Evolutionary conservation across 768 basidiomycete species (phyloP).

Genomic region (Rhodotorula babjevae): DNA sequence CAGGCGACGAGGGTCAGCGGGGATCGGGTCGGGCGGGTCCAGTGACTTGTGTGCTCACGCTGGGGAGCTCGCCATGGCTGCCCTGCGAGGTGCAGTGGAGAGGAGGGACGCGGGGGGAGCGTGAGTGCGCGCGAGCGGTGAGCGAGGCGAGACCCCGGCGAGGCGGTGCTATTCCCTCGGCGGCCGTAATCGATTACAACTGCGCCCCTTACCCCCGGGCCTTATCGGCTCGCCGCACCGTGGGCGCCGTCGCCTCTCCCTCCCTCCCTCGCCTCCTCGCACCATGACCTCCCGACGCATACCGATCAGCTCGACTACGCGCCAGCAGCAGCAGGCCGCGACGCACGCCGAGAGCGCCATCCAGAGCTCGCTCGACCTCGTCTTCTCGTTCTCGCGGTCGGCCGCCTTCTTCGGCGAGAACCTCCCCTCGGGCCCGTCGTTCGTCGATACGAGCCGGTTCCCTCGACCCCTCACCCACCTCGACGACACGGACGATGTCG

Average conservation of each 20-base stretch:
- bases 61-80: constrained; percentile 5
- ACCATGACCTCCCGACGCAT: neutral
- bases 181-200: too few relatives aligned
- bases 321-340: neutral
- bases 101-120: neutral
- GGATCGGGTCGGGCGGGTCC: fast-evolving
- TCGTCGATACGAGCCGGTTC: constrained; percentile 23
- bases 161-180: neutral
- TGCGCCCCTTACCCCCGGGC: too few relatives aligned
- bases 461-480: neutral
- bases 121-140: neutral
- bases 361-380: constrained; percentile 27
- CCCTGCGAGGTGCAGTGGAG: neutral
- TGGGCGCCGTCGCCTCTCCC: too few relatives aligned
- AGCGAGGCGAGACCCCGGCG: neutral
- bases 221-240: too few relatives aligned
- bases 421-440: constrained; percentile 33
- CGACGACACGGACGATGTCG: neutral
- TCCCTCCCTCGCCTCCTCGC: neutral
- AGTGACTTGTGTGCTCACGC: neutral
- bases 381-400: constrained; percentile 38
- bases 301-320: neutral
- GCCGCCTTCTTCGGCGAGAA: constrained; percentile 41
- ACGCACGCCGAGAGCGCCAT: neutral
- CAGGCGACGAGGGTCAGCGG: neutral